These are phyloP conservation scores for Yarrowia sp. DNA, from an alignment of 805 yeast species.

Conservation along the genomic window DNA sequence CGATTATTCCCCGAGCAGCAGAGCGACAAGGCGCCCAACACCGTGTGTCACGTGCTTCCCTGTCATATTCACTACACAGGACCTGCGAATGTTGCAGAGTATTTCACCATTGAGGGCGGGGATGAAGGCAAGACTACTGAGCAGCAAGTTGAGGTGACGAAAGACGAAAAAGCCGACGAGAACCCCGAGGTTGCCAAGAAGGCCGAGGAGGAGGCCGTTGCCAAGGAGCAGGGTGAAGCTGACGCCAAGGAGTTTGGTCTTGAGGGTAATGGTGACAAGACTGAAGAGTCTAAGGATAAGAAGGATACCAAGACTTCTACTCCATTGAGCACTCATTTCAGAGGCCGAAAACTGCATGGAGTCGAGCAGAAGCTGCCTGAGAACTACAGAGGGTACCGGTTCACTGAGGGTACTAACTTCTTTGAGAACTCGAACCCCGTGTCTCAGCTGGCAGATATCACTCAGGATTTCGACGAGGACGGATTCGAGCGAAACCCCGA, in stretches of 20 bases:
- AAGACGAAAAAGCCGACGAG: slow-evolving; percentile 28
- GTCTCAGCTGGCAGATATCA: slow-evolving; percentile 39
- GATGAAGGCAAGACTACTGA: not conserved
- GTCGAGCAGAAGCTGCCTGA: slow-evolving; percentile 40
- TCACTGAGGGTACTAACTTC: slow-evolving; percentile 33
- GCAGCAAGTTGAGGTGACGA: slow-evolving; percentile 5
- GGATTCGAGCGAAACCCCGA: slow-evolving; percentile 35
- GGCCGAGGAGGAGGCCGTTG: slow-evolving; percentile 1
- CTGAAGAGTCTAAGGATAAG: not conserved
- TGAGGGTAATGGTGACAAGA: not conserved
- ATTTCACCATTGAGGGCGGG: slow-evolving; percentile 41
- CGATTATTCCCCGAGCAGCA: slow-evolving; percentile 24
- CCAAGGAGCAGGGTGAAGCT: not conserved
- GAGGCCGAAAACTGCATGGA: slow-evolving; percentile 34
- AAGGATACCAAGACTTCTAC: not conserved
- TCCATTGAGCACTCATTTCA: slow-evolving; percentile 17
- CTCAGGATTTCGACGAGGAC: slow-evolving; percentile 37
- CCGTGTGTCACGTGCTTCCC: slow-evolving; percentile 45
- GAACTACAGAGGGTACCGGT: slow-evolving; percentile 41
- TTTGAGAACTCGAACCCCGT: slow-evolving; percentile 23
- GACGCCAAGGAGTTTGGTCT: slow-evolving; percentile 9
- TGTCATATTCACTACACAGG: slow-evolving; percentile 46
- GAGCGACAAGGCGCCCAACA: slow-evolving; percentile 24
- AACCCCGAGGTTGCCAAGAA: slow-evolving; percentile 1
- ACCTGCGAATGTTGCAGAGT: slow-evolving; percentile 43